Evolutionary conservation across 805 yeast genomes (phyloP).

Genomic region (Saccharomycopsis capsularis): DNA sequence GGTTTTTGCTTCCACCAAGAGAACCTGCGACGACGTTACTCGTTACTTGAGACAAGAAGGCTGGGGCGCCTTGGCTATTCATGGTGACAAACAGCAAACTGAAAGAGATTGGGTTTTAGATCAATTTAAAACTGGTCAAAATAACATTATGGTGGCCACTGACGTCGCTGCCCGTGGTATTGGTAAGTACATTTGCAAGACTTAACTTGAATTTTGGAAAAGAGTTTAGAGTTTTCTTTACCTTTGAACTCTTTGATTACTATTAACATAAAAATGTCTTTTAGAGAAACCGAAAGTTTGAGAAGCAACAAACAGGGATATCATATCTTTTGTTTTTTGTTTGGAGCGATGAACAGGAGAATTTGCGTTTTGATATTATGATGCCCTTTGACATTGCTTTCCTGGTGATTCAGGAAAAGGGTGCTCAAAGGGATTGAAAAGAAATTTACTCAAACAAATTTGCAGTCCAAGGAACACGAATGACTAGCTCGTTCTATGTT

Average conservation of each 20-base stretch:
- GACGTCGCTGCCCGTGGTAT: conserved; percentile 99
- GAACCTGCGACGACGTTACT: conserved; percentile 95
- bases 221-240: background rate
- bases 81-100: conserved; percentile 95
- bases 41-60: conserved; percentile 90
- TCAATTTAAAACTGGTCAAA: conserved; percentile 87
- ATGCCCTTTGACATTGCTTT: background rate
- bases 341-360: background rate
- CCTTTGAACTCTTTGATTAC: too few species aligned
- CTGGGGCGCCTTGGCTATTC: conserved; percentile 98
- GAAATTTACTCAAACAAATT: too few species aligned
- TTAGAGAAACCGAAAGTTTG: background rate
- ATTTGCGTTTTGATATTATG: background rate
- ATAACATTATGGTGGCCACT: conserved; percentile 98
- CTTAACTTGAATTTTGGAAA: background rate
- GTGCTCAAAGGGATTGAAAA: too few species aligned
- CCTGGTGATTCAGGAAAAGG: background rate
- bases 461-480: background rate
- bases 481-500: too few species aligned
- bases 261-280: background rate
- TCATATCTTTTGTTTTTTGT: background rate
- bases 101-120: conserved; percentile 98
- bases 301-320: too few species aligned
- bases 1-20: conserved; percentile 93
- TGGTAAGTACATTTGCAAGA: conserved; percentile 60